phyloP scores from a whole-genome alignment of 2,329 filamentous ascomycete genomes.

The Fonsecaea multimorphosa region DNA sequence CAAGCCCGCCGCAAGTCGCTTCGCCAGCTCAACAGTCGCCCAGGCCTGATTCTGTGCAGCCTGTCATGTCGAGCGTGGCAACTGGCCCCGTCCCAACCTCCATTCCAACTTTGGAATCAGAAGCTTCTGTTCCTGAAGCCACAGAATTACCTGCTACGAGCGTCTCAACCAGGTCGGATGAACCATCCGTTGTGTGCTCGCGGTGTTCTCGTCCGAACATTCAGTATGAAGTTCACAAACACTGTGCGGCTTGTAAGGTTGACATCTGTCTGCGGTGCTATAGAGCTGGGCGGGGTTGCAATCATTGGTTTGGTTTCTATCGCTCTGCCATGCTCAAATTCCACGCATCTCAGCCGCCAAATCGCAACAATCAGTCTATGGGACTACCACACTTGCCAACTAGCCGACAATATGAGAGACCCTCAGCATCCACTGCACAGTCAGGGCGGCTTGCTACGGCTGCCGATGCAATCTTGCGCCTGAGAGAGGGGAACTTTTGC shows the following conservation, averaged over 20 bases:
- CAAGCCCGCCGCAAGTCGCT: constrained; percentile 24
- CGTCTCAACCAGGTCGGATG: constrained; percentile 44
- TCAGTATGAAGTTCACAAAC: constrained; percentile 85
- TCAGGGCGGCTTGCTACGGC: constrained; percentile 20
- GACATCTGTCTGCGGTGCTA: constrained; percentile 86
- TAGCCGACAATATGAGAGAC: constrained; percentile 52
- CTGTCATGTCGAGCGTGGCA: constrained; percentile 28
- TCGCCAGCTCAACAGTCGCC: constrained; percentile 24
- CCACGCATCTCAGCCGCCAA: constrained; percentile 58
- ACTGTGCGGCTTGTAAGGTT: constrained; percentile 72
- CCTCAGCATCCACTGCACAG: constrained; percentile 26
- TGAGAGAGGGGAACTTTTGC: constrained; percentile 86
- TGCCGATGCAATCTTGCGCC: constrained; percentile 65
- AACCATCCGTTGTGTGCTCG: constrained; percentile 76
- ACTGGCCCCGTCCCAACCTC: constrained; percentile 40
- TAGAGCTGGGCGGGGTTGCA: constrained; percentile 74
- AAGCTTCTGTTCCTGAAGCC: constrained; percentile 33
- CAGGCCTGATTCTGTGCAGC: constrained; percentile 12
- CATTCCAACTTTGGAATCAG: constrained; percentile 36
- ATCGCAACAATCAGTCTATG: constrained; percentile 50
- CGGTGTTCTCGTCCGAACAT: constrained; percentile 74
- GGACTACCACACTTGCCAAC: constrained; percentile 61
- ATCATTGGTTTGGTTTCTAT: constrained; percentile 88
- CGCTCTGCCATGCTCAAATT: constrained; percentile 72
- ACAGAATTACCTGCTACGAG: not conserved